These are phyloP conservation scores for Solanum bulbocastanum DNA, from an alignment of 257 asterid genomes.

Conservation along the genomic window DNA sequence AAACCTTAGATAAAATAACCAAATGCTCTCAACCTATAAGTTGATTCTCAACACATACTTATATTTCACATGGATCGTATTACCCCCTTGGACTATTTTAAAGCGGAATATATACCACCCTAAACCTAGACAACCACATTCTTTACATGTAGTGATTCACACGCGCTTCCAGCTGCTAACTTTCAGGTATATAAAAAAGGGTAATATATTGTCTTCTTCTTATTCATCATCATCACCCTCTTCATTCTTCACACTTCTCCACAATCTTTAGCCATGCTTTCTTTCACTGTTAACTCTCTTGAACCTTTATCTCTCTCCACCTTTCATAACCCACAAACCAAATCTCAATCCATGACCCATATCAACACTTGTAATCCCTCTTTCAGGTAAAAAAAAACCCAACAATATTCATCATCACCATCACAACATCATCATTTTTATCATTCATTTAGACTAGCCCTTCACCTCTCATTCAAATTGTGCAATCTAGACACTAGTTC, in stretches of 20 bases:
- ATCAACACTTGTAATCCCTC: constrained; percentile 43
- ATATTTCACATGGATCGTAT: background rate
- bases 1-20: background rate
- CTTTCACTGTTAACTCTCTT: constrained; percentile 38
- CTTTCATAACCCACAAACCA: constrained; percentile 5
- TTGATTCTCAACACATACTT: background rate
- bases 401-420: background rate
- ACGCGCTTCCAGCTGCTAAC: background rate
- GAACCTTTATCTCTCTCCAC: constrained; percentile 33
- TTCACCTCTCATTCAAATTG: constrained; percentile 44
- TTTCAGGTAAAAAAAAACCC: constrained; percentile 1
- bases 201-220: background rate
- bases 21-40: background rate
- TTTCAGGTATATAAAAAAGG: background rate
- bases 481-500: constrained; percentile 45
- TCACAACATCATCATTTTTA: constrained; percentile 30
- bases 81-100: too few species aligned
- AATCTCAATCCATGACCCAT: constrained; percentile 11
- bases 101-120: too few species aligned
- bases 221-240: background rate
- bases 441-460: constrained; percentile 72
- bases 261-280: constrained; percentile 29
- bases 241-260: background rate
- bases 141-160: background rate
- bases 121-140: background rate